phyloP scores from a whole-genome alignment of 108 stramenopile species.

The Nitzschia palea region DNA sequence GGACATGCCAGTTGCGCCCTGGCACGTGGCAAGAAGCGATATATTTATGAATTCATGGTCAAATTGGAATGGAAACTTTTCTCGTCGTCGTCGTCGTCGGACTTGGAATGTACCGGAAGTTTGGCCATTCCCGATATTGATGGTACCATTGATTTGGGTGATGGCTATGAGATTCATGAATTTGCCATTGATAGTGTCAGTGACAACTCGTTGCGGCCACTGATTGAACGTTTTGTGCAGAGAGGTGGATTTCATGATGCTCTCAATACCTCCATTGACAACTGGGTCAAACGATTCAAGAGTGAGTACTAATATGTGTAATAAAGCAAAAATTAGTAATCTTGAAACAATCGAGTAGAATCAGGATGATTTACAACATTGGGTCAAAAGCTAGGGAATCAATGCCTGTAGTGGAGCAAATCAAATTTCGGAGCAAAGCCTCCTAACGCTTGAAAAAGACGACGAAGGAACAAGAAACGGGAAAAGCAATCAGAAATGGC shows the following conservation, averaged over 20 bases:
- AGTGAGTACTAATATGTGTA: slow-evolving; percentile 24
- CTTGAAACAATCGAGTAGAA: too few relatives aligned
- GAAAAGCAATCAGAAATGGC: too few relatives aligned
- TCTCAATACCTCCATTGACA: slow-evolving; percentile 65
- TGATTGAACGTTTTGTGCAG: slow-evolving; percentile 74
- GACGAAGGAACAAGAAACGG: too few relatives aligned
- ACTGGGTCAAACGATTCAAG: slow-evolving; percentile 75
- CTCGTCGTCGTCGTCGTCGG: slow-evolving; percentile 27
- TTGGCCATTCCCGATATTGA: slow-evolving; percentile 81
- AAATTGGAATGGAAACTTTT: slow-evolving; percentile 67
- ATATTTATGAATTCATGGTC: slow-evolving; percentile 86
- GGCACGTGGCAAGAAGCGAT: slow-evolving; percentile 90
- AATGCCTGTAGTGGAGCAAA: too few relatives aligned
- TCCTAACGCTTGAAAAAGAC: too few relatives aligned
- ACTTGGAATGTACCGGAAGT: slow-evolving; percentile 52
- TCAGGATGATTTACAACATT: too few relatives aligned
- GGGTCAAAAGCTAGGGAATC: too few relatives aligned
- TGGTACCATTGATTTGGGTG: slow-evolving; percentile 78
- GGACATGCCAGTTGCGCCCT: slow-evolving; percentile 85
- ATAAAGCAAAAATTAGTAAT: too few relatives aligned
- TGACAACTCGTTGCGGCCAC: slow-evolving; percentile 47
- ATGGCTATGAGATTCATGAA: slow-evolving; percentile 75
- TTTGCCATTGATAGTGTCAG: slow-evolving; percentile 61
- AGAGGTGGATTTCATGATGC: slow-evolving; percentile 73
- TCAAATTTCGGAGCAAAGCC: too few relatives aligned